Evolutionary conservation across 1,139 yeast genomes (phyloP).

Genomic region (Zygotorulaspora mrakii): DNA sequence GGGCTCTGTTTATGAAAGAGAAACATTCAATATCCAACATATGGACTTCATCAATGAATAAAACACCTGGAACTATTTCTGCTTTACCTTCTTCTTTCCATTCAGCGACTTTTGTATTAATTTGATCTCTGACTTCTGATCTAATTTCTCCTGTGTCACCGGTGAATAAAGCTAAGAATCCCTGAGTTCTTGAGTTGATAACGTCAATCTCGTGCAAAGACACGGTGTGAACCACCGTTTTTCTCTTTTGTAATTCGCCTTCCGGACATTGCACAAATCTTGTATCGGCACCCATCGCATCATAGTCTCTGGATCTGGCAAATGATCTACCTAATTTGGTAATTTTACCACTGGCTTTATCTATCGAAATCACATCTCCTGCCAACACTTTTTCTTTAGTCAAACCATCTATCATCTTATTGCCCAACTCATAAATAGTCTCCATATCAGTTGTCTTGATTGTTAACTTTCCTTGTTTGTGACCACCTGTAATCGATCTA

Average conservation of each 20-base stretch:
- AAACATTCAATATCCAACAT: conserved; percentile 98
- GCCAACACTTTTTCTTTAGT: conserved; percentile 94
- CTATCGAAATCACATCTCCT: conserved; percentile 95
- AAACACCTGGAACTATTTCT: conserved; percentile 96
- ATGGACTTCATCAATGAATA: conserved; percentile 97
- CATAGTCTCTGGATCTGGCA: conserved; percentile 94
- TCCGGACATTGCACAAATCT: conserved; percentile 98
- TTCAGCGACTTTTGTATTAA: conserved; percentile 93
- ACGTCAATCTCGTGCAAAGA: conserved; percentile 97
- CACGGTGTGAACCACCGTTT: conserved; percentile 93
- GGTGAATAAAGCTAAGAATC: conserved; percentile 89
- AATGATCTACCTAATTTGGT: conserved; percentile 93
- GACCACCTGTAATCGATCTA: conserved; percentile 94
- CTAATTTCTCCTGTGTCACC: conserved; percentile 98
- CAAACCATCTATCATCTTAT: conserved; percentile 94
- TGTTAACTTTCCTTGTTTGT: conserved; percentile 95
- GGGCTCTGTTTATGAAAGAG: conserved; percentile 90
- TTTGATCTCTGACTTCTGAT: conserved; percentile 94
- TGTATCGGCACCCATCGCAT: conserved; percentile 99
- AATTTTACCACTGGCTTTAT: conserved; percentile 91
- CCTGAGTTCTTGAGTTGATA: conserved; percentile 96
- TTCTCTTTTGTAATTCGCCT: conserved; percentile 94
- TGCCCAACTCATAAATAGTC: conserved; percentile 93
- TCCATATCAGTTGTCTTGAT: conserved; percentile 99
- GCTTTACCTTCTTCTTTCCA: conserved; percentile 99